Base-by-base conservation (phyloP, 2,329 filamentous ascomycete species). In the Tolypocladium inflatum region DNA sequence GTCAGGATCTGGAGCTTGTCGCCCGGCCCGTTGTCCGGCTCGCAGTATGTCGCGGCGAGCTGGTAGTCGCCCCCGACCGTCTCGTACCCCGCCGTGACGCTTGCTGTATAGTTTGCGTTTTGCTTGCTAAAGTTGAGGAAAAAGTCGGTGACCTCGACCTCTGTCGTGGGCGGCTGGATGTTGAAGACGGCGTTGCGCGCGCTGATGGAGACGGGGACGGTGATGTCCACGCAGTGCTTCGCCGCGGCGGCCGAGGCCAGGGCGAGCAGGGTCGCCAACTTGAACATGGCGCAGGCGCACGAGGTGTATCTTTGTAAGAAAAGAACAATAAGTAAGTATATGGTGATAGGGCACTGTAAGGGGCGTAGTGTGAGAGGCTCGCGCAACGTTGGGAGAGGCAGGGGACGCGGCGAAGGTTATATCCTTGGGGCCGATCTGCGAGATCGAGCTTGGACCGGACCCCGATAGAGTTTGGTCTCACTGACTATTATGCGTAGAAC, bases 11-110 rank as follows among this genome's bases (percentile, higher is more conserved):
- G 73, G 5, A 76, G 59, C 26, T 67, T 62, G 17, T 64, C 42
- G 55, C 74, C 67, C 13, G 76, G 69, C 11, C 74, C 77, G 7
- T 63, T 64, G 59, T 80, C 75, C 0, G 85, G 85, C 56, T 76
- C 71, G 70, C 86, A 89, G 73, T 85, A 86, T 11, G 81, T 83
- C 0, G 82, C 79, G 5, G 77, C 80, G 54, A 88, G 80, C 5
- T 80, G 68, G 71, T 86, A 87, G 30, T 71, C 74, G 38, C 81
- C 82, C 2, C 72, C 67, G 19, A 84, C 70, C 0, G 76, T 80
- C 35, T 73, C 65, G 63, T 81, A 82, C 74, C 76, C 80, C n/a
- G 69, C 66, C 2, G 82, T 67, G 2, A 78, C 63, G 11, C 70
- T 64, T 2, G 72, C 68, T 0, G 77, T 75, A 63, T 76, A 81